Evolutionary conservation across 352 stramenopile genomes (phyloP).

Genomic region (Phytophthora citrophthora): DNA sequence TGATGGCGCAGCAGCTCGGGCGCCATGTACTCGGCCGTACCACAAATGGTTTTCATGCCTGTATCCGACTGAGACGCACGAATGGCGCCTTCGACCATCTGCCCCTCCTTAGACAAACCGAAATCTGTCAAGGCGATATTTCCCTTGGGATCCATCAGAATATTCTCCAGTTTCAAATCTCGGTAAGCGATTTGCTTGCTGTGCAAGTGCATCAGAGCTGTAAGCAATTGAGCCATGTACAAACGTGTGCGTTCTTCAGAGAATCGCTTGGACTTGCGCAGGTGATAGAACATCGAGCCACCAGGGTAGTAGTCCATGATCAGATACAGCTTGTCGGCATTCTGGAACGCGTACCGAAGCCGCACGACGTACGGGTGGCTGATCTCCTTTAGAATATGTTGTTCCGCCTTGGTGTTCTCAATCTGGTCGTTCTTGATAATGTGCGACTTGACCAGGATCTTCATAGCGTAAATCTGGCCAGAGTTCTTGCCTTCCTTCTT

Average conservation of each 20-base stretch:
- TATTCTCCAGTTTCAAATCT: constrained; percentile 92
- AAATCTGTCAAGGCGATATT: constrained; percentile 91
- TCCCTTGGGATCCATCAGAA: constrained; percentile 88
- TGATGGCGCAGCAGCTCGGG: constrained; percentile 85
- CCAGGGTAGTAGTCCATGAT: constrained; percentile 96
- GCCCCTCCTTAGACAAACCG: constrained; percentile 87
- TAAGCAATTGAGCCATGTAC: constrained; percentile 90
- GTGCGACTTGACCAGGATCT: constrained; percentile 93
- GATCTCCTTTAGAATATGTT: constrained; percentile 92
- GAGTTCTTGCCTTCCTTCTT: constrained; percentile 91
- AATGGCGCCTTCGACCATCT: constrained; percentile 83
- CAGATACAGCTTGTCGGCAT: constrained; percentile 94
- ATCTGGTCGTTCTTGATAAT: constrained; percentile 96
- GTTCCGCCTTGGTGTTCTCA: constrained; percentile 90
- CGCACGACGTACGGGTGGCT: constrained; percentile 90
- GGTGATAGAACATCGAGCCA: constrained; percentile 90
- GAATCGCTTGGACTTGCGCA: constrained; percentile 90
- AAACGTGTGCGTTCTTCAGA: constrained; percentile 83
- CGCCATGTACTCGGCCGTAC: constrained; percentile 90
- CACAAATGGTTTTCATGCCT: constrained; percentile 91
- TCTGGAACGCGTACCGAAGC: constrained; percentile 89
- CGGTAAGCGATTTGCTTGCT: constrained; percentile 91
- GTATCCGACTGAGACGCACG: constrained; percentile 77
- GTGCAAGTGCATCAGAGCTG: constrained; percentile 88
- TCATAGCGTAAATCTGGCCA: constrained; percentile 94